Evolutionary conservation across 371 early-diverging fungal species (phyloP), one percentile per base, ranked within the genome.

Genomic region (Batkoa obscura): DNA sequence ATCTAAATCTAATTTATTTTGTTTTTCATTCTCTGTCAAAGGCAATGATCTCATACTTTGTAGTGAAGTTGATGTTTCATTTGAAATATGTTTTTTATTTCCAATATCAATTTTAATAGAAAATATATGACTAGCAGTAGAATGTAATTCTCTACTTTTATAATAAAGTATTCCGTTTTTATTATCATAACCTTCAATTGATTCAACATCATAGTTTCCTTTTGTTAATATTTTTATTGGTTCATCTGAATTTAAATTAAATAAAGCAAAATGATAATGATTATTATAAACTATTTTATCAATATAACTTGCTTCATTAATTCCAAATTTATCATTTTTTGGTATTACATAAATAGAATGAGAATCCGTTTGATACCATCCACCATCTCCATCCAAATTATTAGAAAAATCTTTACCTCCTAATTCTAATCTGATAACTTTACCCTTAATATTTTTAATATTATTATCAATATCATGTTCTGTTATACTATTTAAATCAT

Each of bases 31-130:
- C 41, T 10, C 10, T 41, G 41, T 41, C 8, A 8, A 10, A 10
- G 41, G 41, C 23, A 23, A 23, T 23, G 23, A 23, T n/a, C 41
- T 12, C 30, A 13, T 33, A 23, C 15, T 23, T 30, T 33, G 31
- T 15, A 50, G 51, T 55, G 75, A 82, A 2, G 86, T 92, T 9
- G 48, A 58, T 43, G 64, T 59, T 13, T 57, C 57, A 0, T 72
- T 55, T n/a, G 77, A 75, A 34, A 78, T 50, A n/a, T 64, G 64
- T 35, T 46, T 60, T 23, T 70, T 66, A 10, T 58, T 61, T 0
- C 58, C 50, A 1, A 73, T 67, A 55, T 66, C 69, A 43, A 81
- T 64, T 8, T 65, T 57, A 0, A 78, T 75, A 41, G 72, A 72
- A 59, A 23, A 36, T 3, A 38, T 4, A 6, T 50, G n/a, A n/a